Conservation (phyloP, 352 stramenopile species). For the Blastocystis sp. region DNA sequence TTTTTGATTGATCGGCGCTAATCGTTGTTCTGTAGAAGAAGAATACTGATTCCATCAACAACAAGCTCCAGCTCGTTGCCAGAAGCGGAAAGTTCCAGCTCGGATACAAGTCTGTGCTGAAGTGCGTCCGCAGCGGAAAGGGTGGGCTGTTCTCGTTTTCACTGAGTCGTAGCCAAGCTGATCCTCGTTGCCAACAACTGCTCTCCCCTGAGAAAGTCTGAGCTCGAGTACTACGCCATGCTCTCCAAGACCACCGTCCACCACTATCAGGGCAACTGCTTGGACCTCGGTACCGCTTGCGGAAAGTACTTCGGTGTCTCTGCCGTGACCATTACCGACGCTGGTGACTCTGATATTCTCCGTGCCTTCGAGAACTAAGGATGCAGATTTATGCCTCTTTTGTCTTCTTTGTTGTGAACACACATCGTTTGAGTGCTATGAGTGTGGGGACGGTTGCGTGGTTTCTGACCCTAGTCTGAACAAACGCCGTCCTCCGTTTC, state of each 20-base stretch:
- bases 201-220: constrained; percentile 90
- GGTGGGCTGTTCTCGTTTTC: not conserved
- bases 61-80: constrained; percentile 95
- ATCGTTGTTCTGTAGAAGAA: constrained; percentile 72
- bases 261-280: constrained; percentile 95
- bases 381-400: not conserved
- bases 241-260: constrained; percentile 92
- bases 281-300: constrained; percentile 92
- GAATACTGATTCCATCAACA: constrained; percentile 96
- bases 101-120: constrained; percentile 94
- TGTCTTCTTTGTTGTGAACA: not conserved
- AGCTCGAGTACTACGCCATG: constrained; percentile 99
- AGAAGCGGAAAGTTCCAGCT: constrained; percentile 94
- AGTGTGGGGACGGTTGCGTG: not conserved
- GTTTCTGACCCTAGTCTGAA: not conserved
- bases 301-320: constrained; percentile 98
- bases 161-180: constrained; percentile 72
- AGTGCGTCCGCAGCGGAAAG: constrained; percentile 80
- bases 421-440: not conserved
- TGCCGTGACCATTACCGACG: constrained; percentile 85
- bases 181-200: constrained; percentile 94
- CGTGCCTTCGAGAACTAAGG: constrained; percentile 57
- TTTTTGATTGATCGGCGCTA: not conserved
- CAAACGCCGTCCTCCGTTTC: not conserved
- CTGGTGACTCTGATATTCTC: constrained; percentile 97